These are phyloP conservation scores for Leccinum pellstonianum DNA, from an alignment of 768 basidiomycete species.

Conservation along the genomic window DNA sequence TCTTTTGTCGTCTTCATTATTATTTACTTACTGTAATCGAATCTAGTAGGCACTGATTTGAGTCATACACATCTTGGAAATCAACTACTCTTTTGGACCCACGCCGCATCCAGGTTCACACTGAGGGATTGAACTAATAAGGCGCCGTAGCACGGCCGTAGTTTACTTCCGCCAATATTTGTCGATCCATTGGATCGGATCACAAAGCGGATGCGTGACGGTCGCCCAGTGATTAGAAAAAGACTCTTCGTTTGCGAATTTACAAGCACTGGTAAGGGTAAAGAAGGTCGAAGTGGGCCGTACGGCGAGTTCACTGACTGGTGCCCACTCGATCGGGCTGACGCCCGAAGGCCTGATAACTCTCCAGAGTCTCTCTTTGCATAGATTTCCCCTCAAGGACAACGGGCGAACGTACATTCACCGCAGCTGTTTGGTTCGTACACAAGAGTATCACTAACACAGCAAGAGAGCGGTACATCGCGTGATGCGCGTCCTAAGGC, in stretches of 20 bases:
- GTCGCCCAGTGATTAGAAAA: background rate
- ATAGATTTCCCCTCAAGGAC: background rate
- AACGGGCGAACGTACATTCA: no score
- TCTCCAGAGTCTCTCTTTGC: no score
- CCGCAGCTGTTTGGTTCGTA: background rate
- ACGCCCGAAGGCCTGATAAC: no score
- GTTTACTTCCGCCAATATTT: background rate
- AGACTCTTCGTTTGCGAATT: no score
- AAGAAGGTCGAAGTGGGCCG: background rate
- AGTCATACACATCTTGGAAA: conserved; percentile 9
- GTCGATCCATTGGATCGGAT: background rate
- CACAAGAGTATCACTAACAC: background rate
- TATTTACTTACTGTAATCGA: conserved; percentile 23
- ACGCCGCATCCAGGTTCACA: background rate
- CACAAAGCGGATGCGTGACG: background rate
- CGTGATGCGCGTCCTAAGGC: background rate
- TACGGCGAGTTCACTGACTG: background rate
- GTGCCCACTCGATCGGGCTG: background rate
- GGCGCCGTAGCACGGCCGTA: background rate
- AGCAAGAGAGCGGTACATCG: conserved; percentile 4
- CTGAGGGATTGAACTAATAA: background rate
- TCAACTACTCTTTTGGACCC: conserved; percentile 4
- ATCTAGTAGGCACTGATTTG: conserved; percentile 26
- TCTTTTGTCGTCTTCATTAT: conserved; percentile 21
- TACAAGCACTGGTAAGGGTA: background rate